Evolutionary conservation across 345 rosid species (phyloP).

Genomic region (Lagerstroemia speciosa): DNA sequence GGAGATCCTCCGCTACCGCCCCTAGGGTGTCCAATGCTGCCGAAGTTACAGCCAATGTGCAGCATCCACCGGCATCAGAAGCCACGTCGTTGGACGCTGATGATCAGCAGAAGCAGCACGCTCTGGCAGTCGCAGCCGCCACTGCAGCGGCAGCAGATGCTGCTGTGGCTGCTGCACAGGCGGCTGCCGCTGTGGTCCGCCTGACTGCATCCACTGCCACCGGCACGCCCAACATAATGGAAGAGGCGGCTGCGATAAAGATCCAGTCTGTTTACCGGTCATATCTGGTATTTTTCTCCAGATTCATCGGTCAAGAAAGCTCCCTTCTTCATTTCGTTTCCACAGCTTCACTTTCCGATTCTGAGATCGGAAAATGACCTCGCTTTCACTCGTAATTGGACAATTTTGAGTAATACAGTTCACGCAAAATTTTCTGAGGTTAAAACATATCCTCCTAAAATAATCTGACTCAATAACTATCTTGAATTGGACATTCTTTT

Average conservation of each 20-base stretch:
- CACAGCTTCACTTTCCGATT: too few relatives aligned
- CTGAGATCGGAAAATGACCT: too few relatives aligned
- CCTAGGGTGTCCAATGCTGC: conserved; percentile 22
- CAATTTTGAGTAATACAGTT: too few relatives aligned
- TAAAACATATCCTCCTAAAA: too few relatives aligned
- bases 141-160: conserved; percentile 35
- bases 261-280: conserved; percentile 76
- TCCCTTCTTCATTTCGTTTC: background rate
- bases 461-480: too few relatives aligned
- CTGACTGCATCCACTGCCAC: conserved; percentile 23
- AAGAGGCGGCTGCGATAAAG: conserved; percentile 58
- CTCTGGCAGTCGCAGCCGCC: conserved; percentile 35
- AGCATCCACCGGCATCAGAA: conserved; percentile 11
- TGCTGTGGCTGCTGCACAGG: conserved; percentile 42
- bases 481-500: too few relatives aligned
- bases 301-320: background rate
- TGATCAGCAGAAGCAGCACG: conserved; percentile 37
- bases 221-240: conserved; percentile 26
- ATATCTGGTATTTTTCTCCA: conserved; percentile 42
- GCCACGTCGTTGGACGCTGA: conserved; percentile 14
- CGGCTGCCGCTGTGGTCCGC: conserved; percentile 41
- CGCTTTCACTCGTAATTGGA: too few relatives aligned
- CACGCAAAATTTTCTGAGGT: too few relatives aligned
- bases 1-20: conserved; percentile 60
- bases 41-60: conserved; percentile 16